phyloP scores from a whole-genome alignment of 2,329 filamentous ascomycete genomes.

The Trichoderma sp. region DNA sequence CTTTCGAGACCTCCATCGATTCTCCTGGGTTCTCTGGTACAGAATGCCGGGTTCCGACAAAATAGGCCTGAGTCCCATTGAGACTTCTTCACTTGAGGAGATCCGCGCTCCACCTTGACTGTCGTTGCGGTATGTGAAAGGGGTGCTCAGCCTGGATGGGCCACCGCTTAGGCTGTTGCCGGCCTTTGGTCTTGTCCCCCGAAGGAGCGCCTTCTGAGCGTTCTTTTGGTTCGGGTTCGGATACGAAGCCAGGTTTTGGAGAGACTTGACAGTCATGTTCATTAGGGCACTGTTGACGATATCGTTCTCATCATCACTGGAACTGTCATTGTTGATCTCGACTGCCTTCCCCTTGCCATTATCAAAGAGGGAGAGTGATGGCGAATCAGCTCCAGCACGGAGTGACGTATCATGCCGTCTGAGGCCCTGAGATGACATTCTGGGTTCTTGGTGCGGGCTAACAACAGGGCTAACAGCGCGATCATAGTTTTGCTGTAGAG shows the following conservation, averaged over 20 bases:
- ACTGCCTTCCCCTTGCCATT: not conserved
- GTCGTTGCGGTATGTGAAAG: not conserved
- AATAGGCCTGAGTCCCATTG: slow-evolving; percentile 12
- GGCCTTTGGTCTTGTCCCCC: slow-evolving; percentile 29
- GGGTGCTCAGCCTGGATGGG: not conserved
- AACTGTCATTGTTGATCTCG: not conserved
- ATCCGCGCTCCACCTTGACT: not conserved
- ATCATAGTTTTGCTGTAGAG: slow-evolving; percentile 54
- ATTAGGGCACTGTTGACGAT: slow-evolving; percentile 35
- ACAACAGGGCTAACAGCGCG: slow-evolving; percentile 45
- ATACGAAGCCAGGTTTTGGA: slow-evolving; percentile 55
- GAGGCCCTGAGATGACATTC: slow-evolving; percentile 30
- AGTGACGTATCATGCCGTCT: slow-evolving; percentile 26
- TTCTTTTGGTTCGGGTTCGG: slow-evolving; percentile 52
- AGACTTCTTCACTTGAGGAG: not conserved
- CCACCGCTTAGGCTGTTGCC: not conserved
- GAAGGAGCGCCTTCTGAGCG: slow-evolving; percentile 46
- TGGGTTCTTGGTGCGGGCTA: slow-evolving; percentile 28
- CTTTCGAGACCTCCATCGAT: not conserved
- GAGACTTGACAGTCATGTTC: slow-evolving; percentile 45
- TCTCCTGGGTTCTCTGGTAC: slow-evolving; percentile 7
- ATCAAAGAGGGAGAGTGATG: not conserved
- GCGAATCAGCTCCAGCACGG: slow-evolving; percentile 15
- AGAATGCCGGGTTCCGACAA: slow-evolving; percentile 20
- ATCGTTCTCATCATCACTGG: slow-evolving; percentile 30